phyloP scores from a whole-genome alignment of 495 filamentous ascomycete species.

The Neohortaea acidophila region DNA sequence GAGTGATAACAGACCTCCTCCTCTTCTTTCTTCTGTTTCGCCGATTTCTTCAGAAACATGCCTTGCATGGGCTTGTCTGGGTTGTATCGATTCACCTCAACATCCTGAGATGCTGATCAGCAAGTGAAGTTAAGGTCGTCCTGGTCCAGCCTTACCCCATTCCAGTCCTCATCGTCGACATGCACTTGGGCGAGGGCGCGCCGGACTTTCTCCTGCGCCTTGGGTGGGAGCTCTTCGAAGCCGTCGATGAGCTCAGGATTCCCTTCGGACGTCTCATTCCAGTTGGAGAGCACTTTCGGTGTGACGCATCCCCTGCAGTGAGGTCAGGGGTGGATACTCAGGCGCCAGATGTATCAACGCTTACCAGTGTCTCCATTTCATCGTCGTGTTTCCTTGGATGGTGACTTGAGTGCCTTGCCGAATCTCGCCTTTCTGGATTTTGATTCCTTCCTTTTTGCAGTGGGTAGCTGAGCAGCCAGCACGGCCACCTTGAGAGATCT shows the following conservation, averaged over 20 bases:
- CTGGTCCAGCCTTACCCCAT: conserved; percentile 42
- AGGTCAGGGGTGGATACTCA: conserved; percentile 2
- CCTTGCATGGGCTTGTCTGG: conserved; percentile 2
- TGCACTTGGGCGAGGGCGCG: conserved; percentile 52
- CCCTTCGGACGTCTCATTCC: conserved; percentile 44
- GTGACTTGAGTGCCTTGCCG: conserved; percentile 55
- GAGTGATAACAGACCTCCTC: conserved; percentile 6
- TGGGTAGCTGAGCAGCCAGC: conserved; percentile 52
- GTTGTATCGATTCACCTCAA: conserved; percentile 42
- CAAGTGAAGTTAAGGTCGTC: neutral
- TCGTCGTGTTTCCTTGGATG: conserved; percentile 35
- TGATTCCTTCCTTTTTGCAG: conserved; percentile 47
- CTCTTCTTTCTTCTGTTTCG: conserved; percentile 29
- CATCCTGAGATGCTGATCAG: conserved; percentile 37
- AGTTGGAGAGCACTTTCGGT: conserved; percentile 42
- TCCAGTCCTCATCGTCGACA: conserved; percentile 64
- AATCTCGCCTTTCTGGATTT: conserved; percentile 64
- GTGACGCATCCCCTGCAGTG: conserved; percentile 62
- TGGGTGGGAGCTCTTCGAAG: conserved; percentile 51
- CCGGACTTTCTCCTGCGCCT: conserved; percentile 46
- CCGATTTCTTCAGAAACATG: conserved; percentile 17
- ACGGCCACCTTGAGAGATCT: conserved; percentile 42
- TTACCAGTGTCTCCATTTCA: conserved; percentile 68
- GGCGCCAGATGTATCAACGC: conserved; percentile 7
- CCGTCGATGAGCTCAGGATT: conserved; percentile 68